Base-by-base conservation (phyloP, 257 asterid genomes). In the Rubia yunnanensis region DNA sequence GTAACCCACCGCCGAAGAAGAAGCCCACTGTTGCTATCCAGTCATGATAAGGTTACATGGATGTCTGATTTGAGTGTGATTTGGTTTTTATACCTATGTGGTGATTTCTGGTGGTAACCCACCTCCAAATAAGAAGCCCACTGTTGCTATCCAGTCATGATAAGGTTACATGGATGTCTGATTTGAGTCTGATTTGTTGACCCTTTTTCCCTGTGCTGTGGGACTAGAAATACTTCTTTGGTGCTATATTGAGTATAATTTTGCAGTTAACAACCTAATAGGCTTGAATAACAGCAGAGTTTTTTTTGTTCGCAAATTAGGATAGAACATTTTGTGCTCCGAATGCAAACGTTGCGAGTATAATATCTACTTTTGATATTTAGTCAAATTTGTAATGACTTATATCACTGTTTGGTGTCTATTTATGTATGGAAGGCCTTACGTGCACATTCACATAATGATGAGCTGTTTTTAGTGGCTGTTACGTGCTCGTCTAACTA, bases 51-150 rank as follows among this genome's bases (percentile, higher is more conserved):
- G 27, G 17, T 15, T 34, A 31, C 63, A 10, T 10, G 28, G 35
- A 26, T 24, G 53, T 70, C 35, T 36, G n/a, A n/a, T n/a, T n/a
- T n/a, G n/a, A n/a, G n/a, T n/a, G n/a, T n/a, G n/a, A n/a, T n/a
- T n/a, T n/a, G n/a, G n/a, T n/a, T 92, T 92, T 81, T 92, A 87
- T 58, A 63, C 85, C 10, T 92, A 92, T 22, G 97, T 92, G 78
- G 85, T 92, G 74, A 57, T 92, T 67, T 84, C 81, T 41, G 84
- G 84, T 34, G 84, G 82, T 22, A 80, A 80, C 60, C 84, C 82
- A 49, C 79, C 79, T 24, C 84, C 84, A 55, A 80, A 80, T 76
- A 80, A 76, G 74, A 80, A 77, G 71, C 41, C 11, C 20, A 52
- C 79, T 70, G 70, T 66, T 38, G 63, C 72, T 63, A 57, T 30